These are phyloP conservation scores for Aspergillus avenaceus DNA, from an alignment of 495 filamentous ascomycete genomes.

Conservation along the genomic window DNA sequence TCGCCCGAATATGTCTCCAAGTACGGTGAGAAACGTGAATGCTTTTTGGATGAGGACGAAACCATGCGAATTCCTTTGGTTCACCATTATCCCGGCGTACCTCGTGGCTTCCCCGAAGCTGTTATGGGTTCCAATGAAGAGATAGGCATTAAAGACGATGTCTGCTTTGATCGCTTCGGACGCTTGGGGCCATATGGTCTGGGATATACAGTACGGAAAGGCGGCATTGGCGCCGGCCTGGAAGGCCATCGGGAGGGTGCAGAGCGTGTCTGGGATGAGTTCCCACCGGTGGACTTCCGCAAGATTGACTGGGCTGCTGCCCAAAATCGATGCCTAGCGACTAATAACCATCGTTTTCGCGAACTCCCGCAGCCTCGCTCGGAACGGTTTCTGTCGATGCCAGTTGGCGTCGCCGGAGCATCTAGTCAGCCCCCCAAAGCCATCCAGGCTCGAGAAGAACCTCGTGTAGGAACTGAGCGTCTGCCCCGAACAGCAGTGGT, in stretches of 20 bases:
- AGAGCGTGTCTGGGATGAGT: slow-evolving; percentile 67
- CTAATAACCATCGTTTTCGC: slow-evolving; percentile 71
- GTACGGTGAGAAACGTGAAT: slow-evolving; percentile 64
- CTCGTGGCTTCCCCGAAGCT: slow-evolving; percentile 75
- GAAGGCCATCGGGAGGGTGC: slow-evolving; percentile 73
- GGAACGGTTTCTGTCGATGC: slow-evolving; percentile 44
- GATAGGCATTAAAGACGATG: slow-evolving; percentile 74
- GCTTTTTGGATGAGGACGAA: slow-evolving; percentile 65
- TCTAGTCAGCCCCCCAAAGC: slow-evolving; percentile 7
- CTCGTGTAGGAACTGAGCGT: slow-evolving; percentile 20
- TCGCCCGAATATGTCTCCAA: slow-evolving; percentile 54
- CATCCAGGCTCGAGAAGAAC: slow-evolving; percentile 7
- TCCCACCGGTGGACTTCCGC: slow-evolving; percentile 67
- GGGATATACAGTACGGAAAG: slow-evolving; percentile 71
- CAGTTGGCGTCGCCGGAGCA: slow-evolving; percentile 27
- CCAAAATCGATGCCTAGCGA: slow-evolving; percentile 63
- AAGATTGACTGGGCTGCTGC: slow-evolving; percentile 69
- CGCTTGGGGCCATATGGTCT: slow-evolving; percentile 84
- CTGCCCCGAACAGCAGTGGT: slow-evolving; percentile 57
- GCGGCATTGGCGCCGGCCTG: slow-evolving; percentile 77
- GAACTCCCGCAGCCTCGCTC: slow-evolving; percentile 36
- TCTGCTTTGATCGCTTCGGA: slow-evolving; percentile 93
- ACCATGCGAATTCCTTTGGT: slow-evolving; percentile 61
- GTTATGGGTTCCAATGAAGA: slow-evolving; percentile 78
- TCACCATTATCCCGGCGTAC: slow-evolving; percentile 67